phyloP scores from a whole-genome alignment of 2,329 filamentous ascomycete species.

The Aspergillus sp. region DNA sequence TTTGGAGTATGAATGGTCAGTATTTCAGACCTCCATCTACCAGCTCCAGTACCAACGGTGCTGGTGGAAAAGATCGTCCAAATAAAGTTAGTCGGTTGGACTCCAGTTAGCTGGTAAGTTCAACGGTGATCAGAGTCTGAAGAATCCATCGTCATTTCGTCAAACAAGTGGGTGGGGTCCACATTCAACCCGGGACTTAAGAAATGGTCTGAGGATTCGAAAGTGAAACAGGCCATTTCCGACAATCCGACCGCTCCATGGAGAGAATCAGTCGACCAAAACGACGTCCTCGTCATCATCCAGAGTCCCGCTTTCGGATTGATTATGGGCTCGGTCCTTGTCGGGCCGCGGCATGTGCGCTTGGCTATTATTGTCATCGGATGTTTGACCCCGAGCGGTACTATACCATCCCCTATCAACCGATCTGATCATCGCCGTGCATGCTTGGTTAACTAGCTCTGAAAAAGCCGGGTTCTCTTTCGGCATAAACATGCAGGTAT shows the following conservation, averaged over 20 bases:
- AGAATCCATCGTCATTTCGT: background rate
- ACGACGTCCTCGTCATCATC: slow-evolving; percentile 36
- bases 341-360: slow-evolving; percentile 18
- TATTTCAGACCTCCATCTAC: background rate
- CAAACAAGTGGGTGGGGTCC: background rate
- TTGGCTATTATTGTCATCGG: slow-evolving; percentile 20
- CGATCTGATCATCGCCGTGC: slow-evolving; percentile 39
- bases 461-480: slow-evolving; percentile 48
- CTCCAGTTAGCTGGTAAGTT: background rate
- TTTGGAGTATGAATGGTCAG: background rate
- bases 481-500: slow-evolving; percentile 57
- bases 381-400: slow-evolving; percentile 23
- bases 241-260: background rate
- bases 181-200: background rate
- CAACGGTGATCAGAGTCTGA: background rate
- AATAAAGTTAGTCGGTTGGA: slow-evolving; percentile 1
- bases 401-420: slow-evolving; percentile 43
- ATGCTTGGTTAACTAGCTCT: slow-evolving; percentile 38
- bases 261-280: slow-evolving; percentile 28
- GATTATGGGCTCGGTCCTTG: slow-evolving; percentile 9
- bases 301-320: slow-evolving; percentile 26
- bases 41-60: background rate
- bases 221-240: background rate
- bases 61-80: too few species aligned
- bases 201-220: background rate